Evolutionary conservation across 1,284 basidiomycete species (phyloP).

Genomic region (Irpex sp.): DNA sequence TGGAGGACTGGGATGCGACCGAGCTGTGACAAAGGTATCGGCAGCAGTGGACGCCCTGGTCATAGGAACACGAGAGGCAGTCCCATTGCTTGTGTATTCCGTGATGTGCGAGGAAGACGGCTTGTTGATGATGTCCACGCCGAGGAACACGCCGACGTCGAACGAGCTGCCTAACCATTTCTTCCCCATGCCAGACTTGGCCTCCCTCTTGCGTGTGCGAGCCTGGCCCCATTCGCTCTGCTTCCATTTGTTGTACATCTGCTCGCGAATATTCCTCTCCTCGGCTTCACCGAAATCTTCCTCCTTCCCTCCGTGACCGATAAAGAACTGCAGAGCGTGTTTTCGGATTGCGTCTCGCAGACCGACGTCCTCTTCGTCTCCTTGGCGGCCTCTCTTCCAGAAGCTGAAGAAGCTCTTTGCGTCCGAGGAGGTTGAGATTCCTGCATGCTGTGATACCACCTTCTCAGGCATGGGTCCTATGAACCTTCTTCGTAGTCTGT

Average conservation of each 20-base stretch:
- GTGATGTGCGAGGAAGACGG: constrained; percentile 14
- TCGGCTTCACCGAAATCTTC: constrained; percentile 64
- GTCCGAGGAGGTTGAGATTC: background rate
- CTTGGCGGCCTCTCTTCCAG: background rate
- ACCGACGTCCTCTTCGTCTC: constrained; percentile 34
- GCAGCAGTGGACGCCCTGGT: constrained; percentile 15
- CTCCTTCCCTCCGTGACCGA: constrained; percentile 53
- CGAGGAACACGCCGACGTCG: constrained; percentile 66
- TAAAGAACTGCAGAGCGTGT: constrained; percentile 61
- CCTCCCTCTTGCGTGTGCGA: constrained; percentile 36
- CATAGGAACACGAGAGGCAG: background rate
- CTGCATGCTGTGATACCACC: constrained; percentile 8
- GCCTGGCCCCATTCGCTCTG: constrained; percentile 61
- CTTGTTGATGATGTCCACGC: constrained; percentile 46
- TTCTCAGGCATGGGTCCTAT: constrained; percentile 26
- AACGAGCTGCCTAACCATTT: constrained; percentile 74
- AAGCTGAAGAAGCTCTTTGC: constrained; percentile 3
- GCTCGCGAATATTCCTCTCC: constrained; percentile 46
- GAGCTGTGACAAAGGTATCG: constrained; percentile 36
- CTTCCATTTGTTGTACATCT: constrained; percentile 59
- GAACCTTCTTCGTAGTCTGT: constrained; percentile 24
- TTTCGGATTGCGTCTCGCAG: constrained; percentile 46
- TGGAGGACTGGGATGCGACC: constrained; percentile 17
- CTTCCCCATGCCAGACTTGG: constrained; percentile 16
- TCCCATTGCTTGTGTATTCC: background rate